These are phyloP conservation scores for Colletotrichum graminicola DNA, from an alignment of 2,329 filamentous ascomycete species.

Conservation along the genomic window DNA sequence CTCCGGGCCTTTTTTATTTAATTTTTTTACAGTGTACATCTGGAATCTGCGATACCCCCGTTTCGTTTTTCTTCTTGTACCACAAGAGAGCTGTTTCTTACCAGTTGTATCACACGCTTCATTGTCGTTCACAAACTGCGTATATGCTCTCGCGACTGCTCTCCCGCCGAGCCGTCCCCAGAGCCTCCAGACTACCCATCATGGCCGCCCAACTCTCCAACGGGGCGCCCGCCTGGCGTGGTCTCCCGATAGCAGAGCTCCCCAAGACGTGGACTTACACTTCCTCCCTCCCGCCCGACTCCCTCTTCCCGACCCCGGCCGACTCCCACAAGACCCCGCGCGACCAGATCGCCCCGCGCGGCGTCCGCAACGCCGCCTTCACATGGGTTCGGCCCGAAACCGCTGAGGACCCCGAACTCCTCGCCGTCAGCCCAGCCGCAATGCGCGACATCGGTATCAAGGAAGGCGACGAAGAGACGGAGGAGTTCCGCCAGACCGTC, in stretches of 20 bases:
- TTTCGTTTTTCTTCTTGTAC: neutral
- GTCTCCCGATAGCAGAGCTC: conserved; percentile 64
- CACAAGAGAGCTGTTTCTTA: neutral
- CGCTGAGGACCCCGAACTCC: conserved; percentile 79
- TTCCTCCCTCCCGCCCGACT: conserved; percentile 79
- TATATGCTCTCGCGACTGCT: conserved; percentile 52
- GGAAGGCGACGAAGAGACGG: conserved; percentile 73
- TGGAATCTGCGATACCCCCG: conserved; percentile 22
- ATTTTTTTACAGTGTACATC: neutral
- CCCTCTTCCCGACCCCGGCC: conserved; percentile 82
- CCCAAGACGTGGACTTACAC: conserved; percentile 76
- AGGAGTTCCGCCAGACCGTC: conserved; percentile 82
- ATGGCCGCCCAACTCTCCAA: conserved; percentile 53
- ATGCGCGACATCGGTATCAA: conserved; percentile 85
- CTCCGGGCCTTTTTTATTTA: neutral
- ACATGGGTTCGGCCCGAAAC: conserved; percentile 90
- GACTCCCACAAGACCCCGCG: conserved; percentile 86
- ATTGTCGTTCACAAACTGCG: conserved; percentile 22
- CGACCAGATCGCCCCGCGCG: conserved; percentile 79
- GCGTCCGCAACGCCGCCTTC: conserved; percentile 87
- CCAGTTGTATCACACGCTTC: neutral
- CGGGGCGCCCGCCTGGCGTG: conserved; percentile 40
- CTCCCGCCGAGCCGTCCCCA: conserved; percentile 49
- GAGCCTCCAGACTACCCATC: conserved; percentile 43
- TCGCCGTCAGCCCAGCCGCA: conserved; percentile 83